Conservation (phyloP, 306 rosid genomes). For the Cucurbita maxima region DNA sequence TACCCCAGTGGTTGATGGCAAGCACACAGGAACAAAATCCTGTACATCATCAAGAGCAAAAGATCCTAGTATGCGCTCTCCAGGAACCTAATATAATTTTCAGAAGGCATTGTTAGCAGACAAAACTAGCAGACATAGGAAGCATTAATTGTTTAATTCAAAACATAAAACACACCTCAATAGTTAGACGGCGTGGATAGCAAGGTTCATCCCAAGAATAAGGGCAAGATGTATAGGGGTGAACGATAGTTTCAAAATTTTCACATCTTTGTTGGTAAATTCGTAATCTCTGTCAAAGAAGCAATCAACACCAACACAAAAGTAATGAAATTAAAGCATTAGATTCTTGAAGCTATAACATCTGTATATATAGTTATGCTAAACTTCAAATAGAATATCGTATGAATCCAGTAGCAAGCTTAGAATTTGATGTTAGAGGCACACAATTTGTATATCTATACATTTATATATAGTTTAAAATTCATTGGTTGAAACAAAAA, state of each 20-base stretch:
- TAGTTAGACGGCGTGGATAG: constrained; percentile 72
- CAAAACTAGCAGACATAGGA: background rate
- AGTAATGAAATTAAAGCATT: too few species aligned
- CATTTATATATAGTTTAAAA: too few species aligned
- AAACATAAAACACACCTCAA: constrained; percentile 44
- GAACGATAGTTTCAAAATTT: constrained; percentile 62
- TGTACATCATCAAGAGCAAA: constrained; percentile 77
- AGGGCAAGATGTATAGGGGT: constrained; percentile 55
- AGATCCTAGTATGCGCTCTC: constrained; percentile 75
- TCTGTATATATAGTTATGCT: too few species aligned
- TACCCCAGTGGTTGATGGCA: constrained; percentile 79
- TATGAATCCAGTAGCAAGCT: too few species aligned
- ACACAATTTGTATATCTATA: too few species aligned
- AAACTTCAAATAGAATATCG: too few species aligned
- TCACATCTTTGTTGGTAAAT: constrained; percentile 88
- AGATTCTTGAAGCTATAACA: too few species aligned
- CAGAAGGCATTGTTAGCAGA: constrained; percentile 7
- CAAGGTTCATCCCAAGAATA: constrained; percentile 98
- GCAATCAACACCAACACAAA: background rate
- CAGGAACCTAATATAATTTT: constrained; percentile 54
- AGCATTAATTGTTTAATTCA: background rate
- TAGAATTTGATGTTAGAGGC: too few species aligned
- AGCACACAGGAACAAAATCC: constrained; percentile 48
- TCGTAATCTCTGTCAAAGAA: constrained; percentile 55
- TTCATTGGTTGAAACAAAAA: too few species aligned